phyloP scores from a whole-genome alignment of 2,329 filamentous ascomycete genomes.

The Fusarium sp. region DNA sequence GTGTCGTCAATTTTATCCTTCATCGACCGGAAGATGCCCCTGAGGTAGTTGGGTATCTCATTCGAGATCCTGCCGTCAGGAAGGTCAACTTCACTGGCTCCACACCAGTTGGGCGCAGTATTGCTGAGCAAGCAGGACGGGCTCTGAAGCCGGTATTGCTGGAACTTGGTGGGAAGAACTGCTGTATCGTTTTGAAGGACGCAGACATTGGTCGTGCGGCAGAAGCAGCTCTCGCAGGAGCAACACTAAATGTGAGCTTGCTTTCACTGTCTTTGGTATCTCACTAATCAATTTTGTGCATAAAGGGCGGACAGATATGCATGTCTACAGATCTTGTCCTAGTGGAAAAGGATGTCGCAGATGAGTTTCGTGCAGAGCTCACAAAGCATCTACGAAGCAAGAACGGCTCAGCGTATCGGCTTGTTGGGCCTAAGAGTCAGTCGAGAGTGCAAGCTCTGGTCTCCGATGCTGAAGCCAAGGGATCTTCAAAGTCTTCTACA shows the following conservation, averaged over 20 bases:
- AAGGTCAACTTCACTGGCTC: not conserved
- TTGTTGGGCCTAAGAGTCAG: not conserved
- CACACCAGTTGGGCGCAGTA: not conserved
- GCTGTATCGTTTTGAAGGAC: not conserved
- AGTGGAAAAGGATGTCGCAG: not conserved
- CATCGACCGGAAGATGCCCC: not conserved
- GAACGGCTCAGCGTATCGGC: fast-evolving
- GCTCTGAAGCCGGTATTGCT: not conserved
- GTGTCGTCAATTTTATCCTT: not conserved
- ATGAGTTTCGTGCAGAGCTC: not conserved
- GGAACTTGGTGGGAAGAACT: not conserved
- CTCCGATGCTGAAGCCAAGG: not conserved
- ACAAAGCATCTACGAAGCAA: not conserved
- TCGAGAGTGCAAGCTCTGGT: not conserved
- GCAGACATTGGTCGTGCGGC: not conserved
- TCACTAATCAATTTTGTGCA: fast-evolving
- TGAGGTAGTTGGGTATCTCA: not conserved
- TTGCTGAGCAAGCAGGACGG: not conserved
- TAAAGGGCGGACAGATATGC: not conserved
- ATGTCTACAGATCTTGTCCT: not conserved
- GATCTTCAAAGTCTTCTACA: fast-evolving
- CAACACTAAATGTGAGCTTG: not conserved
- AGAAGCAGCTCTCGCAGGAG: not conserved
- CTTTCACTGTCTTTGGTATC: fast-evolving
- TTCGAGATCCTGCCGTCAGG: not conserved